Conservation (phyloP, 2,329 filamentous ascomycete species). For the Microdochium nivale region DNA sequence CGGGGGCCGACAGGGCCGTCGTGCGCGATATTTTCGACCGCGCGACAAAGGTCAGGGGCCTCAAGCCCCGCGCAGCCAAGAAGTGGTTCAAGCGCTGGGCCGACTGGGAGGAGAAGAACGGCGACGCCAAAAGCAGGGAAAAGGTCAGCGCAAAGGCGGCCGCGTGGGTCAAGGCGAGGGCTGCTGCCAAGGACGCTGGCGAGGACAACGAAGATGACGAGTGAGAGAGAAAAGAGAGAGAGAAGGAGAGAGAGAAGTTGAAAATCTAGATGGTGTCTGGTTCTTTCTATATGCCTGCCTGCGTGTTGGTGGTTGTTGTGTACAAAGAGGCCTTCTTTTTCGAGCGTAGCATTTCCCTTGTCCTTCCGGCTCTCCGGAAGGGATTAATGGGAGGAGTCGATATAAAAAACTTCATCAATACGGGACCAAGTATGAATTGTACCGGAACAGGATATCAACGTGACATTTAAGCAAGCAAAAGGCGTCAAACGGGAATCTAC, state of each 20-base stretch:
- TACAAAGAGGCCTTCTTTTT: no score
- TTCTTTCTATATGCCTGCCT: neutral
- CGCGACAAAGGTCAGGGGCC: slow-evolving; percentile 55
- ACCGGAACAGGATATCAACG: no score
- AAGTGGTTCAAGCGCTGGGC: slow-evolving; percentile 90
- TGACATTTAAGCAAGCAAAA: no score
- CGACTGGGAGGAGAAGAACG: slow-evolving; percentile 72
- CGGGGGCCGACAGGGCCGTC: slow-evolving; percentile 38
- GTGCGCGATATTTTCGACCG: slow-evolving; percentile 77
- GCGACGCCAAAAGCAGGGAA: slow-evolving; percentile 61
- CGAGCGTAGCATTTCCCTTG: no score
- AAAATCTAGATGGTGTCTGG: neutral
- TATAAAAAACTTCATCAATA: no score
- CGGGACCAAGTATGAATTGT: no score
- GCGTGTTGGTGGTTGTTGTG: no score
- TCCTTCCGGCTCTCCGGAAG: no score
- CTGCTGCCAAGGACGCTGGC: slow-evolving; percentile 24
- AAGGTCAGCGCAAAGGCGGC: slow-evolving; percentile 61
- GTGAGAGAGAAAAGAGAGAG: slow-evolving; percentile 7
- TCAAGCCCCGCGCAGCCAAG: slow-evolving; percentile 77
- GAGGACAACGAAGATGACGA: slow-evolving; percentile 23
- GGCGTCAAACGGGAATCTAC: no score
- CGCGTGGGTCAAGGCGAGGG: slow-evolving; percentile 54
- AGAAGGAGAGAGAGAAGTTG: neutral
- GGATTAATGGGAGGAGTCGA: no score